Base-by-base conservation (phyloP, 2,329 filamentous ascomycete species). In the Fusarium sp. region DNA sequence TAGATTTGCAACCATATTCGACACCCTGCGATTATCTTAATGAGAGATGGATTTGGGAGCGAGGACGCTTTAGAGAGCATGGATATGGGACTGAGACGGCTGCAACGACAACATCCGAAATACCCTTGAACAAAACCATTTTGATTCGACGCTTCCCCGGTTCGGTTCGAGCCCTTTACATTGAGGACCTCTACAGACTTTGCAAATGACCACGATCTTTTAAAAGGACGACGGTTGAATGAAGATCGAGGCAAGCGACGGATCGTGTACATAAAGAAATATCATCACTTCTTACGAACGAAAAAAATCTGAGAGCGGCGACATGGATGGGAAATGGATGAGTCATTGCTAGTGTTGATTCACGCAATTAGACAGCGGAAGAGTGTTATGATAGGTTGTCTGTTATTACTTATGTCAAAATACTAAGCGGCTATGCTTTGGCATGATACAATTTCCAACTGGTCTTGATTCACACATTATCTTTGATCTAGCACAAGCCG, bases 351-450 rank as follows among this genome's bases (percentile, higher is more conserved):
- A 57, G 55, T 71, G 44, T 67, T 68, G 39, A 68, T 57, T 62
- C 61, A 39, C 50, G 59, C 68, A 72, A 56, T 60, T 74, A 77
- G 75, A 76, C 76, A 72, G 66, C 38, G 60, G 64, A 65, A 56
- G 39, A 74, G 72, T 75, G 74, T 75, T 57, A 78, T 70, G 72
- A 77, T 77, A 77, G 68, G 62, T 69, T 70, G 68, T 50, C 41
- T 54, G 72, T 57, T 74, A 70, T 68, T 71, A 65, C 70, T 69
- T 48, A 38, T 69, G 50, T 72, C 48, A 76, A 77, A 57, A 73
- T 47, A 69, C 36, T 70, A 67, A 74, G 54, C 62, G 70, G 45
- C 35, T 51, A 62, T 57, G 62, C 59, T 61, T 38, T 36, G 54
- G 30, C 48, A 62, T 51, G 20, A 38, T 41, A 33, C 35, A 38